phyloP scores from a whole-genome alignment of 768 basidiomycete genomes.

The Rhodotorula graminis region DNA sequence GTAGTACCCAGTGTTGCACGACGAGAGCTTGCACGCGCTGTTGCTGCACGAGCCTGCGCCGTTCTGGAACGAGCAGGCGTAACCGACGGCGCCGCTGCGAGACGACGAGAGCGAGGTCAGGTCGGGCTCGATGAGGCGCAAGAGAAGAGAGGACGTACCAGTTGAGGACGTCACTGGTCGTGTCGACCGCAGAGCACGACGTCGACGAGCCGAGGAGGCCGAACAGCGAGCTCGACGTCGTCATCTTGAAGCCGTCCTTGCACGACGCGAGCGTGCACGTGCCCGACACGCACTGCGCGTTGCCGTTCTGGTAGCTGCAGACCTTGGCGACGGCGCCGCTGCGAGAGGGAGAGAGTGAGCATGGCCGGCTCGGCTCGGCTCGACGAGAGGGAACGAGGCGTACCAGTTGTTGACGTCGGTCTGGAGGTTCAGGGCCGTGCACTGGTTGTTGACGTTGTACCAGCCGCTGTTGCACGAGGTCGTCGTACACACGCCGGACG shows the following conservation, averaged over 20 bases:
- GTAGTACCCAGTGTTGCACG: constrained; percentile 31
- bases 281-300: constrained; percentile 19
- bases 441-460: constrained; percentile 4
- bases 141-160: neutral
- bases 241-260: constrained; percentile 23
- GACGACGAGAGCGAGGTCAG: too few relatives aligned
- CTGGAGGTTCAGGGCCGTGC: constrained; percentile 3
- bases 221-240: constrained; percentile 6
- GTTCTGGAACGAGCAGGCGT: constrained; percentile 23
- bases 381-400: neutral
- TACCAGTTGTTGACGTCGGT: constrained; percentile 29
- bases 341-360: neutral
- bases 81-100: neutral
- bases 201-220: constrained; percentile 10
- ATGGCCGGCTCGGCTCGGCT: neutral
- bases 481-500: neutral
- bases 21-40: constrained; percentile 21
- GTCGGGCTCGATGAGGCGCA: too few relatives aligned
- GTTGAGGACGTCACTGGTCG: neutral
- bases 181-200: constrained; percentile 12
- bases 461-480: constrained; percentile 5
- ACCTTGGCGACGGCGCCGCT: constrained; percentile 24
- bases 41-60: constrained; percentile 12
- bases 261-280: constrained; percentile 23
- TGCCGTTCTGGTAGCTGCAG: constrained; percentile 20